Conservation (phyloP, 257 asterid genomes). For the Eucommia ulmoides region DNA sequence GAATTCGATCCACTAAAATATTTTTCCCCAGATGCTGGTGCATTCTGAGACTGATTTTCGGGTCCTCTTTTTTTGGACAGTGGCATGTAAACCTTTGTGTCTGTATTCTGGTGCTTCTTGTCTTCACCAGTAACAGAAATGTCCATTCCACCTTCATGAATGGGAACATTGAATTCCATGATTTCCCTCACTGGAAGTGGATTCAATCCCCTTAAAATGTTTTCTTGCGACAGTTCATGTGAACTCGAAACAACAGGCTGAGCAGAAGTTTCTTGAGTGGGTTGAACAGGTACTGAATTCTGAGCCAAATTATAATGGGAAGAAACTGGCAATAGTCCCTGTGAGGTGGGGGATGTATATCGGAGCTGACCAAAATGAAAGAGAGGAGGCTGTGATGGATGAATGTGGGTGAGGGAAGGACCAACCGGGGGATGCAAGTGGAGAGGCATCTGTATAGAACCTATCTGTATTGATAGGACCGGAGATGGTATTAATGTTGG, state of each 20-base stretch:
- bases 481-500: conserved; percentile 89
- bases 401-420: conserved; percentile 49
- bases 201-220: conserved; percentile 16
- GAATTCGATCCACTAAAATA: conserved; percentile 30
- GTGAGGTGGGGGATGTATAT: conserved; percentile 58
- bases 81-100: conserved; percentile 18
- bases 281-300: conserved; percentile 28
- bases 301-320: conserved; percentile 32
- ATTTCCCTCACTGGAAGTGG: conserved; percentile 22
- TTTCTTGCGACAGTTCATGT: conserved; percentile 24
- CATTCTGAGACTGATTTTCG: conserved; percentile 28
- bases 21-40: conserved; percentile 32
- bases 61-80: conserved; percentile 28
- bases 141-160: conserved; percentile 16
- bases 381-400: conserved; percentile 62
- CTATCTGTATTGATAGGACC: conserved; percentile 93
- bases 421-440: conserved; percentile 68
- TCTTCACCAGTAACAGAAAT: conserved; percentile 29
- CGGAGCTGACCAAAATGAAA: conserved; percentile 86
- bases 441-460: conserved; percentile 98
- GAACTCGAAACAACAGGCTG: conserved; percentile 23
- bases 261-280: conserved; percentile 28
- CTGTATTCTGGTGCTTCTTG: conserved; percentile 24
- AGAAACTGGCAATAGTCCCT: conserved; percentile 48
- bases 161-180: conserved; percentile 11